Conservation (phyloP, 1,284 basidiomycete genomes). For the Butyriboletus appendiculatus region DNA sequence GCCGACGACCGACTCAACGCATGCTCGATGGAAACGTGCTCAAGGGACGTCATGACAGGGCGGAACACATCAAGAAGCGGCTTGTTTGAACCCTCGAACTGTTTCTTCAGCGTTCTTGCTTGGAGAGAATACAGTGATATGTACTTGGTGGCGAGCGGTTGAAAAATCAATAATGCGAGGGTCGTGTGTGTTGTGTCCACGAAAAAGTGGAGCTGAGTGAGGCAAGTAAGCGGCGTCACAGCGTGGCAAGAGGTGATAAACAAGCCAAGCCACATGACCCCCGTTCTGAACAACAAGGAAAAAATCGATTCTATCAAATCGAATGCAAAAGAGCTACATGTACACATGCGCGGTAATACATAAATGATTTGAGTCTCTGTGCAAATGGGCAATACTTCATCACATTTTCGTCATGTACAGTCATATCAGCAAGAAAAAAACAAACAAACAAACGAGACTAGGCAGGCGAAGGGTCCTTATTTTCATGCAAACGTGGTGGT, state of each 20-base stretch:
- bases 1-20: slow-evolving; percentile 1
- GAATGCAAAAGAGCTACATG: slow-evolving; percentile 26
- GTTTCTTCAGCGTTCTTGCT: too few species aligned
- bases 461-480: slow-evolving; percentile 32
- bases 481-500: slow-evolving; percentile 38
- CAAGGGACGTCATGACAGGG: slow-evolving; percentile 27
- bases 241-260: too few species aligned
- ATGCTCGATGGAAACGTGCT: slow-evolving; percentile 23
- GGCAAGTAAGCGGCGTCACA: too few species aligned
- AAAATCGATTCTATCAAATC: slow-evolving; percentile 14
- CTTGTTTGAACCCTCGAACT: too few species aligned
- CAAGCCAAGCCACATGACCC: too few species aligned
- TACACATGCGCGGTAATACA: slow-evolving; percentile 36
- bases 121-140: not conserved
- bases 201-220: not conserved
- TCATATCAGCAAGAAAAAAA: slow-evolving; percentile 6
- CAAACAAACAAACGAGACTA: slow-evolving; percentile 12
- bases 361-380: slow-evolving; percentile 24
- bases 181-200: slow-evolving; percentile 6
- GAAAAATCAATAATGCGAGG: not conserved
- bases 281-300: not conserved
- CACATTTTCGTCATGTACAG: slow-evolving; percentile 22
- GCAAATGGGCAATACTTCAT: slow-evolving; percentile 26
- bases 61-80: slow-evolving; percentile 12
- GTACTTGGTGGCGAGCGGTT: too few species aligned